Evolutionary conservation across 1,284 basidiomycete genomes (phyloP), one percentile per base, ranked within the genome.

Genomic region (Sporisorium reilianum): DNA sequence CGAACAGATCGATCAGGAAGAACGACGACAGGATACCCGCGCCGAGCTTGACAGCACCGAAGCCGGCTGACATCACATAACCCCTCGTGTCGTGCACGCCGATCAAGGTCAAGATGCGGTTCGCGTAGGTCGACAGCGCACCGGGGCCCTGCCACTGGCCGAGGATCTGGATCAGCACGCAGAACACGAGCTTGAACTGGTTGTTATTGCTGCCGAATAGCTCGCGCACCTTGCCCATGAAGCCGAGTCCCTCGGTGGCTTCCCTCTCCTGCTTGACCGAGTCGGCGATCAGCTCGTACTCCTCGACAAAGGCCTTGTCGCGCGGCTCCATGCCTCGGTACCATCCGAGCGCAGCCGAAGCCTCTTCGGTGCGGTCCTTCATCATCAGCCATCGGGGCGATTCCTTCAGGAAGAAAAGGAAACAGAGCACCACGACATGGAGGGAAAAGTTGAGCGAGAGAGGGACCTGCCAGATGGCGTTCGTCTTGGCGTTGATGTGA

Each of bases 301-400:
- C 74, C 22, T 71, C 68, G 30, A 55, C 62, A 23, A 68, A 68
- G 10, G 40, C 58, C 23, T 53, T 62, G n/a, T 72, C 56, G 38
- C 64, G 60, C 12, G 64, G 68, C 34, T 62, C 58, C 61, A 71
- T 64, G 26, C 62, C 57, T 49, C 71, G 71, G 55, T 75, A 75
- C 66, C 60, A 75, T 14, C 38, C 51, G 14, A 95, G 89, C 60
- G 91, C 89, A 14, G 87, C 80, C 59, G 94, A 88, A 5, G 92
- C 85, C 6, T 70, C 59, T 4, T 87, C 89, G 58, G 90, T 85
- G 42, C 87, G 87, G 32, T 89, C 90, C 68, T 88, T 88, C 87
- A 91, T 91, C 86, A 95, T 88, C 55, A 91, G 89, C 89, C 89
- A 94, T 85, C 93, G 92, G 16, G 93, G 93, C 20, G 93, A 94